These are phyloP conservation scores for Entonaema liquescens DNA, from an alignment of 495 filamentous ascomycete species.

Conservation along the genomic window DNA sequence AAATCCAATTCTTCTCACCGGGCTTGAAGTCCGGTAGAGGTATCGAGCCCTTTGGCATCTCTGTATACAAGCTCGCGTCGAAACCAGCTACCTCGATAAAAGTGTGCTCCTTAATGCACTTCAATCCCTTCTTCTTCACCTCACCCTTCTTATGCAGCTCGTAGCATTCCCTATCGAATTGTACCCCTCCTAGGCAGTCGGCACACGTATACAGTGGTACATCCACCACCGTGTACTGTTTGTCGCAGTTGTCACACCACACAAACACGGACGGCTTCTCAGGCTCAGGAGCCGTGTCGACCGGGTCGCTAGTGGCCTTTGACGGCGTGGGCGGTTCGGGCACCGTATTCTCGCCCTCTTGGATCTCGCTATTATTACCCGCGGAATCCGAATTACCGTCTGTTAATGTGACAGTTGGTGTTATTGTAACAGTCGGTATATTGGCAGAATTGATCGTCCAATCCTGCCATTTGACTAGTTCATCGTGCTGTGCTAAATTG, in stretches of 20 bases:
- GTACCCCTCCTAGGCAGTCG: slow-evolving; percentile 32
- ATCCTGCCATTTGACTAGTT: slow-evolving; percentile 44
- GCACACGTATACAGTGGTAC: slow-evolving; percentile 38
- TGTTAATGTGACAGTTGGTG: not conserved
- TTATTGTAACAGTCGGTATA: not conserved
- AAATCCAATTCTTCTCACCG: slow-evolving; percentile 44
- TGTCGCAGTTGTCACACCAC: slow-evolving; percentile 38
- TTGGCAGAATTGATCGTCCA: slow-evolving; percentile 47
- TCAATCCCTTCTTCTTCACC: slow-evolving; percentile 34
- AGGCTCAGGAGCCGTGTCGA: not conserved
- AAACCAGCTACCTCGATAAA: slow-evolving; percentile 50
- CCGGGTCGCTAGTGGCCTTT: not conserved
- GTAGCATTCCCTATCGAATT: slow-evolving; percentile 45
- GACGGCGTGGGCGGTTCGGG: not conserved
- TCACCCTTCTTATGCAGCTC: slow-evolving; percentile 41
- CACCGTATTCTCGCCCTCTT: not conserved
- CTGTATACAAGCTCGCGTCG: slow-evolving; percentile 45
- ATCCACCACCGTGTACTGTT: slow-evolving; percentile 34
- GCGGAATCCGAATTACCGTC: not conserved
- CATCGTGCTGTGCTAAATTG: slow-evolving; percentile 32
- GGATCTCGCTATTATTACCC: not conserved
- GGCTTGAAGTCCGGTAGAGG: slow-evolving; percentile 27
- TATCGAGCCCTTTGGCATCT: slow-evolving; percentile 39
- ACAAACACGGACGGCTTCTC: slow-evolving; percentile 33
- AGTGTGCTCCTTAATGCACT: slow-evolving; percentile 50